These are phyloP conservation scores for Spinacia oleracea DNA, from an alignment of 179 eudicot species.

Conservation along the genomic window DNA sequence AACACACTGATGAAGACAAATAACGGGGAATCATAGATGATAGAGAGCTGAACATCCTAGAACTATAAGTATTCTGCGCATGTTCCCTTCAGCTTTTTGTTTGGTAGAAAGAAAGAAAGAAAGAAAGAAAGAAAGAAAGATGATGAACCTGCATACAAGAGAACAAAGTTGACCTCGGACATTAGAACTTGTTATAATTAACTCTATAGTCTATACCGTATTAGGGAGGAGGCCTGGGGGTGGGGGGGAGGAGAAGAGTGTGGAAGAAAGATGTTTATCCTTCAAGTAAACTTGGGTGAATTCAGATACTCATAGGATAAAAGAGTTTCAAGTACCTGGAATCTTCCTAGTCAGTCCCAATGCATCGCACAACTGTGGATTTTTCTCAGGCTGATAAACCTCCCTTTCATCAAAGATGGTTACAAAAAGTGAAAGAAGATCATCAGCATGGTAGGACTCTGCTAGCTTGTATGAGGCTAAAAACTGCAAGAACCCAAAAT, in stretches of 20 bases:
- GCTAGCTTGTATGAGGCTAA: constrained; percentile 15
- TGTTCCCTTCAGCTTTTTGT: background rate
- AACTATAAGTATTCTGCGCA: background rate
- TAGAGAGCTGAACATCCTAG: background rate
- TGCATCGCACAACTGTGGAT: constrained; percentile 11
- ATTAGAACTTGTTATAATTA: too few species aligned
- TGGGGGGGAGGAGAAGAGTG: too few species aligned
- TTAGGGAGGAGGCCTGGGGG: too few species aligned
- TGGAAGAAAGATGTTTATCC: too few species aligned
- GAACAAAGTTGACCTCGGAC: background rate
- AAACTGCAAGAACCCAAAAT: constrained; percentile 14
- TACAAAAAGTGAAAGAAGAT: constrained; percentile 21
- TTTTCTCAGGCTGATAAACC: constrained; percentile 4
- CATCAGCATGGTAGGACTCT: background rate
- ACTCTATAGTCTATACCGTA: too few species aligned
- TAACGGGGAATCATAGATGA: background rate
- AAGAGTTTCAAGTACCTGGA: constrained; percentile 18
- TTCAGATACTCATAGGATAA: too few species aligned
- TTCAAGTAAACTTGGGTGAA: too few species aligned
- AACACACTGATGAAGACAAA: background rate
- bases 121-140: background rate
- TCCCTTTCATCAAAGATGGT: constrained; percentile 7
- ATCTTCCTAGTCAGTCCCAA: constrained; percentile 13
- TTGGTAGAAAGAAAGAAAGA: too few species aligned
- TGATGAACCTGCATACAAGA: background rate